A percentile compares a stretch with the other conserved stretches of the same genome.
Evolutionary conservation across 1,284 basidiomycete species (phyloP).

Genomic region (Salmacisia buchloeana): DNA sequence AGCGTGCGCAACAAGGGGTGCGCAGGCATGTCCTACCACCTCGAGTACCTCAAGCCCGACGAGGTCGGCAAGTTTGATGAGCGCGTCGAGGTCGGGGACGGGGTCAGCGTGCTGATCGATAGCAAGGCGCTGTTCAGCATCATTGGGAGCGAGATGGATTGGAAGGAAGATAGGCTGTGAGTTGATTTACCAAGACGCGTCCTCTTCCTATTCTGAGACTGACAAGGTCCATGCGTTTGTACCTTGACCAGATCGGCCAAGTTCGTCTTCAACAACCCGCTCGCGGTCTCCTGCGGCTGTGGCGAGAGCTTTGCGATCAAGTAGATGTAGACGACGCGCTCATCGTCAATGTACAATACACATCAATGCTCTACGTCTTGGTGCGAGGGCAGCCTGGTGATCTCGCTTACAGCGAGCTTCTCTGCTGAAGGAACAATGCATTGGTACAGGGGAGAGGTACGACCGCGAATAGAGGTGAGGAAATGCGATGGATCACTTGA

Average conservation of each 20-base stretch:
- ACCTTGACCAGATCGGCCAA: constrained; percentile 58
- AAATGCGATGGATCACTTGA: neutral
- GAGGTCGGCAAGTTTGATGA: constrained; percentile 86
- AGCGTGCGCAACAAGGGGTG: constrained; percentile 98
- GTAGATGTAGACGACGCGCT: too few relatives aligned
- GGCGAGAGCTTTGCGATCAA: constrained; percentile 64
- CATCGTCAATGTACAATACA: too few relatives aligned
- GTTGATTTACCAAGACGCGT: neutral
- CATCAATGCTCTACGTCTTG: neutral
- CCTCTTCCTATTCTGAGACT: too few relatives aligned
- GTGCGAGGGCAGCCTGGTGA: neutral
- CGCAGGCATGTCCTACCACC: constrained; percentile 91
- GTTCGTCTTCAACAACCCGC: constrained; percentile 76
- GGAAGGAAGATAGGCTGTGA: constrained; percentile 69
- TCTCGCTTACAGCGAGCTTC: neutral
- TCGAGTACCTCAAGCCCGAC: constrained; percentile 72
- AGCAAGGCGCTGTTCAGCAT: constrained; percentile 96
- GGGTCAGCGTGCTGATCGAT: constrained; percentile 85
- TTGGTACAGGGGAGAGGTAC: constrained; percentile 2
- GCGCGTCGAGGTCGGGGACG: constrained; percentile 66
- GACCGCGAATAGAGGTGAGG: neutral
- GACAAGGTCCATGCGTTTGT: too few relatives aligned
- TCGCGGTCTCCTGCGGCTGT: constrained; percentile 85
- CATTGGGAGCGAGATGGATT: constrained; percentile 98
- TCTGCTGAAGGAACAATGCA: neutral